Evolutionary conservation across 1,284 basidiomycete genomes (phyloP).

Genomic region (Ganoderma meredithae): DNA sequence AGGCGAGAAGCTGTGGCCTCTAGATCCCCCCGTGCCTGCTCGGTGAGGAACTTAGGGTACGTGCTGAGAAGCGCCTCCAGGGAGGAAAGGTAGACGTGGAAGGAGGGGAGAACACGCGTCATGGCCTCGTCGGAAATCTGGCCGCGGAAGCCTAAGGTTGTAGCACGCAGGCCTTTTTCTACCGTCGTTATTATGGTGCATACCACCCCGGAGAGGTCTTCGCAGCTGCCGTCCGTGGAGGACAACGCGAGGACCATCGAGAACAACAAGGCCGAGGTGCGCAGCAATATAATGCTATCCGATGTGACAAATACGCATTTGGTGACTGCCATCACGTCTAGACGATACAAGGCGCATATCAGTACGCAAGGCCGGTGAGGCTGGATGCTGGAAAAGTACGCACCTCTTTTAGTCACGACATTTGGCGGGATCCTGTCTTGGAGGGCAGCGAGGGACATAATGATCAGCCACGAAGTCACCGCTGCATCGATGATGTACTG

Average conservation of each 20-base stretch:
- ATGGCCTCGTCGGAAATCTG: not conserved
- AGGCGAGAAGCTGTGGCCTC: not conserved
- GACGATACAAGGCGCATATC: not conserved
- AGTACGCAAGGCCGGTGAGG: not conserved
- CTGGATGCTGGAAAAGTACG: not conserved
- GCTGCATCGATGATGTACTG: not conserved
- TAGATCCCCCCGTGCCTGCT: not conserved
- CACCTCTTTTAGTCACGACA: not conserved
- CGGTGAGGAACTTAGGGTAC: not conserved
- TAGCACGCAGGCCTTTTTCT: not conserved
- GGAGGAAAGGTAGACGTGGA: slow-evolving; percentile 1
- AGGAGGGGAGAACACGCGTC: not conserved
- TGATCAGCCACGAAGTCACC: too few relatives aligned
- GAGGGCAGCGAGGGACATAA: not conserved
- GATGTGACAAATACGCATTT: not conserved
- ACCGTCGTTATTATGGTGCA: not conserved
- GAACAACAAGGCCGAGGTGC: not conserved
- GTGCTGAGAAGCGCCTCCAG: not conserved
- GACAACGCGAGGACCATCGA: not conserved
- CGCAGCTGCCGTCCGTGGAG: not conserved
- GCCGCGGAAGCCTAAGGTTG: not conserved
- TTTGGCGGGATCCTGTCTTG: slow-evolving; percentile 1
- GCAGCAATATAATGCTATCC: not conserved
- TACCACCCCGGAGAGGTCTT: not conserved
- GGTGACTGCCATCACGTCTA: not conserved